Evolutionary conservation across 1,284 basidiomycete genomes (phyloP).

Genomic region (Leucoagaricus sp.): DNA sequence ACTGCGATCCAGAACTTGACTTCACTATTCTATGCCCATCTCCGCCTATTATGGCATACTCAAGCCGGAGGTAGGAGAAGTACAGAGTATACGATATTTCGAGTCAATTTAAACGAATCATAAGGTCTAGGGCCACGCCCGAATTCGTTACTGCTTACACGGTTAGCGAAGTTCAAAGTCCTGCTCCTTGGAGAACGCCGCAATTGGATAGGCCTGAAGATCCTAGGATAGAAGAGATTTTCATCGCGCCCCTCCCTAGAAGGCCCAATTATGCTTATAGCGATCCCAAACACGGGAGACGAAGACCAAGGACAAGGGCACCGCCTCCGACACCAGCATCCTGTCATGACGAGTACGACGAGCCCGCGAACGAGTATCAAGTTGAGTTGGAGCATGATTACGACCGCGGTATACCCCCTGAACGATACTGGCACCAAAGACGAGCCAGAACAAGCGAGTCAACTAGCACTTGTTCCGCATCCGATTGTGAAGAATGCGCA

Average conservation of each 20-base stretch:
- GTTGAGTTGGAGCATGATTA: background rate
- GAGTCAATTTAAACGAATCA: background rate
- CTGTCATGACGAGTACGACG: background rate
- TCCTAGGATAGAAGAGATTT: conserved; percentile 8
- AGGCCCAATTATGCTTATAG: conserved; percentile 5
- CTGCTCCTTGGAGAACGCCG: background rate
- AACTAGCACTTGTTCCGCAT: conserved; percentile 5
- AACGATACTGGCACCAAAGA: background rate
- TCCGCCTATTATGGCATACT: background rate
- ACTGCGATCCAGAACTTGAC: too few species aligned
- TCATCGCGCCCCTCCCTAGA: conserved; percentile 9
- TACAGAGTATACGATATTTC: background rate
- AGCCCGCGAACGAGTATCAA: background rate
- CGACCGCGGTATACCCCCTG: background rate
- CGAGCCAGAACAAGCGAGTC: background rate
- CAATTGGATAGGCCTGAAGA: conserved; percentile 1
- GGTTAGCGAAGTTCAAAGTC: conserved; percentile 13
- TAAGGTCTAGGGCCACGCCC: background rate
- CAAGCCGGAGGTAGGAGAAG: background rate
- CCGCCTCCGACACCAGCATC: background rate
- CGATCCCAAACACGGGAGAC: background rate
- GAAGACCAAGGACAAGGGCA: background rate
- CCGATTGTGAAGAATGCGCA: conserved; percentile 12
- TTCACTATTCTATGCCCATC: too few species aligned
- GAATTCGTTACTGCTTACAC: conserved; percentile 8